Evolutionary conservation across 2,329 filamentous ascomycete species (phyloP).

Genomic region (Ceratocystiopsis sp.): DNA sequence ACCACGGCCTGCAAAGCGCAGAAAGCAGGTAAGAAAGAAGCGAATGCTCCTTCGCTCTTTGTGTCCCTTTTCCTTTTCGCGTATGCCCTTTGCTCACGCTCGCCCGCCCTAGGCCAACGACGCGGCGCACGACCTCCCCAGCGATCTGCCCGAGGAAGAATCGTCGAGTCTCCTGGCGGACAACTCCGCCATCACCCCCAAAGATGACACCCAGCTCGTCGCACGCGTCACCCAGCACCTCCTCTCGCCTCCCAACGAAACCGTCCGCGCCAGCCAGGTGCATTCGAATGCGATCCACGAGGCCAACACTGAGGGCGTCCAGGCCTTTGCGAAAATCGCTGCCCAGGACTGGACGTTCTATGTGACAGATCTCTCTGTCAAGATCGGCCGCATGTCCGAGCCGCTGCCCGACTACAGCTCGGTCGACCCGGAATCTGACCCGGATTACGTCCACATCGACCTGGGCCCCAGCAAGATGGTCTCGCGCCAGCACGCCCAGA

Average conservation of each 20-base stretch:
- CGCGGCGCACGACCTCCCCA: constrained; percentile 18
- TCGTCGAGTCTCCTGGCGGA: constrained; percentile 25
- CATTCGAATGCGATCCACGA: constrained; percentile 49
- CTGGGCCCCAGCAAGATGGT: constrained; percentile 71
- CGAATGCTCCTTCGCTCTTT: not conserved
- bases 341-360: constrained; percentile 76
- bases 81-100: not conserved
- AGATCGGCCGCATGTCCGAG: constrained; percentile 57
- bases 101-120: no score
- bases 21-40: constrained; percentile 43
- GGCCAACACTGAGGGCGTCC: constrained; percentile 41
- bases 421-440: constrained; percentile 27
- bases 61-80: not conserved
- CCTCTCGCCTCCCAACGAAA: constrained; percentile 21
- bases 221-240: constrained; percentile 37
- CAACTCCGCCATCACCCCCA: constrained; percentile 20
- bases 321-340: constrained; percentile 68
- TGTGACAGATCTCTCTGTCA: constrained; percentile 55
- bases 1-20: constrained; percentile 44
- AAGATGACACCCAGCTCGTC: constrained; percentile 38
- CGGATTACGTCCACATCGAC: constrained; percentile 61
- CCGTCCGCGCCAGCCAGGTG: constrained; percentile 42
- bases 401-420: constrained; percentile 19
- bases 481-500: constrained; percentile 58
- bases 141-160: constrained; percentile 28